Evolutionary conservation across 495 filamentous ascomycete genomes (phyloP), one percentile per base, ranked within the genome.

Genomic region (Aspergillus ellipticus): DNA sequence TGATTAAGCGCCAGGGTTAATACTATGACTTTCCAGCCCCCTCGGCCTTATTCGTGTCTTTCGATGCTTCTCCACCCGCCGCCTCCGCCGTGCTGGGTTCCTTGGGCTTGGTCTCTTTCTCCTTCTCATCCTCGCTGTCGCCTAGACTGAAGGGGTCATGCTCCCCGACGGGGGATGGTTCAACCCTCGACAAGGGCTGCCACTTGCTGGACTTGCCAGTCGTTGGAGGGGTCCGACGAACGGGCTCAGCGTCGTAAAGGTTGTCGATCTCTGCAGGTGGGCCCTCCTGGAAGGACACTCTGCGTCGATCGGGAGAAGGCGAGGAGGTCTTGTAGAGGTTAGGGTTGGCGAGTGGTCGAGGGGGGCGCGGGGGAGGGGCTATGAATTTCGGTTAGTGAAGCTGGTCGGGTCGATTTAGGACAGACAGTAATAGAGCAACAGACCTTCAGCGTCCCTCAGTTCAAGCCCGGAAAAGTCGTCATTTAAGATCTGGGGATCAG

Each of bases 81-180:
- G 82, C 82, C 66, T 88, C 86, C 35, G 80, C 89, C 56, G 83
- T 81, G 55, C 75, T 74, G 45, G 75, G 66, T 49, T 87, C 85
- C 61, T 87, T 86, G 33, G 77, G 64, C 69, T 89, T 90, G 15
- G 77, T 69, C n/a, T 91, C 92, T 57, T 88, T 88, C 71, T 97
- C 95, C 57, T 88, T 88, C 71, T 97, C 95, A 48, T 97, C 94
- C 56, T 96, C 90, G 62, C 92, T 96, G 63, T 98, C 94, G 2
- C 94, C 94, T 9, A 98, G 81, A 62, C 90, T 96, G 71, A 98
- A 98, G 0, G 94, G 94, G 65, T 98, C 94, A 61, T 95, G 89
- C 57, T 98, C 93, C 9, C 82, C 84, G 42, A 93, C 85, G 29
- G 95, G 94, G 49, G 83, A 87, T 5, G 95, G 94, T 42, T 95